phyloP scores from a whole-genome alignment of 371 early-diverging fungal species.

The Lichtheimia corymbifera region DNA sequence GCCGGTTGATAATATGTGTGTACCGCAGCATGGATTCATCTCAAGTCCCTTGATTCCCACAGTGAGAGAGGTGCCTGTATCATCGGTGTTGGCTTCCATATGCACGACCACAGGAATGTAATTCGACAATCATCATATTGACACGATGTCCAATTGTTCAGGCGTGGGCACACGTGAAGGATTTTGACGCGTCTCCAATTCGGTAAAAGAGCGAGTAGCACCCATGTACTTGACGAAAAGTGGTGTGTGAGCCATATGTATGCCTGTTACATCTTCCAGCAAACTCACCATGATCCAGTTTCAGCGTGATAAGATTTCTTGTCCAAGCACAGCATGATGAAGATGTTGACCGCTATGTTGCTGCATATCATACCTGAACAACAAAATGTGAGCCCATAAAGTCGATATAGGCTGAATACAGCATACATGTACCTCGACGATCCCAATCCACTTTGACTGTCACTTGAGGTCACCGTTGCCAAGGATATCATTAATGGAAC shows the following conservation, averaged over 20 bases:
- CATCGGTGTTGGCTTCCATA: conserved; percentile 25
- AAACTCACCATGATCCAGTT: conserved; percentile 66
- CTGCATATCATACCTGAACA: conserved; percentile 66
- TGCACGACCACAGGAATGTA: conserved; percentile 53
- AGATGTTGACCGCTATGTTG: conserved; percentile 84
- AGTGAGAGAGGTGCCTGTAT: conserved; percentile 55
- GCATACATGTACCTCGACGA: conserved; percentile 42
- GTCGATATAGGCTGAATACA: background rate
- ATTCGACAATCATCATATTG: conserved; percentile 60
- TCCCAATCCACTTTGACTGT: conserved; percentile 65
- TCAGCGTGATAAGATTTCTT: conserved; percentile 51
- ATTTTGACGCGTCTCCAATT: conserved; percentile 44
- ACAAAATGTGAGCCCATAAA: background rate
- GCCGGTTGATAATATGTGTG: conserved; percentile 62
- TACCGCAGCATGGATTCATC: conserved; percentile 83
- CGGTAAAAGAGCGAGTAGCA: conserved; percentile 57
- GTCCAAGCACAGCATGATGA: conserved; percentile 68
- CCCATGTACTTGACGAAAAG: conserved; percentile 54
- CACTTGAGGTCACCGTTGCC: conserved; percentile 56
- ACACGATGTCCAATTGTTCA: conserved; percentile 50
- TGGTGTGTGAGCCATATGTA: background rate
- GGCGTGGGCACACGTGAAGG: conserved; percentile 35
- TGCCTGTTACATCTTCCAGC: background rate
- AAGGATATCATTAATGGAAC: conserved; percentile 54
- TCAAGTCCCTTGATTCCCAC: conserved; percentile 62